Percentiles rank a stretch among this genome's conserved stretches.
Conservation (phyloP, 495 filamentous ascomycete genomes). For the Tuber magnatum region DNA sequence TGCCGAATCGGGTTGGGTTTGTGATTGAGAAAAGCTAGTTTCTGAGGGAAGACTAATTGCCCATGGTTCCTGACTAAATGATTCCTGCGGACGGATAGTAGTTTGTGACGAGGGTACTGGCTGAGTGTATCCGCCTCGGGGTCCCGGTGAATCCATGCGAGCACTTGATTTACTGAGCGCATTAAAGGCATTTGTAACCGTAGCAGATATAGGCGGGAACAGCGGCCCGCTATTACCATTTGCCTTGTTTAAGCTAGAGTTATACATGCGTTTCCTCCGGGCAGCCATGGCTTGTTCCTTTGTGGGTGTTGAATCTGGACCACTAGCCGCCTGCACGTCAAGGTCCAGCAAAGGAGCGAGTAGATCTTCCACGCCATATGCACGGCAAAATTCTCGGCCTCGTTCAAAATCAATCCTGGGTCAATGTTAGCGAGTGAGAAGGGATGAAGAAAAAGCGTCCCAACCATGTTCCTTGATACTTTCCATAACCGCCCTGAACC, state of each 20-base stretch:
- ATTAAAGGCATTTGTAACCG: conserved; percentile 82
- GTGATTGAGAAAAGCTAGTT: conserved; percentile 50
- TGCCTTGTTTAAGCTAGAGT: conserved; percentile 57
- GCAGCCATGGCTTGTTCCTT: conserved; percentile 99
- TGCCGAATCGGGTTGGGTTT: conserved; percentile 47
- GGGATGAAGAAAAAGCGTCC: conserved; percentile 9
- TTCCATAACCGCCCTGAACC: conserved; percentile 95
- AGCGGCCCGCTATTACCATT: conserved; percentile 72
- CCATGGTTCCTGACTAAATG: conserved; percentile 55
- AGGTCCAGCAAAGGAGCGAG: conserved; percentile 63
- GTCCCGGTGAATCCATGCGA: conserved; percentile 77
- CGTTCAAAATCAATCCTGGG: conserved; percentile 69
- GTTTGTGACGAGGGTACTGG: conserved; percentile 43
- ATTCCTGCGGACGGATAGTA: conserved; percentile 34
- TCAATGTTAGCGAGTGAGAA: conserved; percentile 32
- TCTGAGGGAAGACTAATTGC: conserved; percentile 54
- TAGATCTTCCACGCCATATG: conserved; percentile 87
- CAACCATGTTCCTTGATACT: conserved; percentile 93
- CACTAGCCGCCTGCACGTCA: conserved; percentile 45
- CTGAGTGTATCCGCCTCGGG: conserved; percentile 44
- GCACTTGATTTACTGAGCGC: conserved; percentile 79
- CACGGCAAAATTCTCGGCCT: conserved; percentile 82
- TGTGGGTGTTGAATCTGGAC: conserved; percentile 76
- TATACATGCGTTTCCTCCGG: conserved; percentile 84
- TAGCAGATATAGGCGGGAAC: conserved; percentile 91